phyloP scores from a whole-genome alignment of 2,329 filamentous ascomycete species.

The Colletotrichum lindemuthianum region DNA sequence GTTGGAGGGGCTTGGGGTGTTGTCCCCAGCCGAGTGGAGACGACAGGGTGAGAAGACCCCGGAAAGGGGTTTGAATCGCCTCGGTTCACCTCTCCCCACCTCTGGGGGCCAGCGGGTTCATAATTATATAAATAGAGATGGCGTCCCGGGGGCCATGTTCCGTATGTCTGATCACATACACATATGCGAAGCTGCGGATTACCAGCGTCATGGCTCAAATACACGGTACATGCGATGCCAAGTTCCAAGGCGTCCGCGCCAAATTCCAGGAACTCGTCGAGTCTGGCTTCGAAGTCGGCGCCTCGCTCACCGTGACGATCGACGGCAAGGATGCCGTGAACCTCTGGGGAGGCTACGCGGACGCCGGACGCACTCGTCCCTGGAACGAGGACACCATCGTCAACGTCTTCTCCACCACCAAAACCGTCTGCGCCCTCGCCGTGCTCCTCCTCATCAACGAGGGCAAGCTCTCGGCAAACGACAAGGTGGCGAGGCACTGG shows the following conservation, averaged over 20 bases:
- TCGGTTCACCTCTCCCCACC: too few relatives aligned
- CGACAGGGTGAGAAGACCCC: too few relatives aligned
- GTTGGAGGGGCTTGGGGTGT: too few relatives aligned
- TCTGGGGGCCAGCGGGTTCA: too few relatives aligned
- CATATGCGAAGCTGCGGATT: not conserved
- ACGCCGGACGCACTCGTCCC: constrained; percentile 41
- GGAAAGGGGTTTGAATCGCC: too few relatives aligned
- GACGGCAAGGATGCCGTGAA: constrained; percentile 54
- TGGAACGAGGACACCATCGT: constrained; percentile 54
- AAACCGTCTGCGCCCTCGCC: constrained; percentile 49
- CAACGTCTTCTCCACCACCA: constrained; percentile 53
- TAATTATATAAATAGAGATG: too few relatives aligned
- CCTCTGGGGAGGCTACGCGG: constrained; percentile 54
- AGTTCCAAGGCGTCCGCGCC: constrained; percentile 48
- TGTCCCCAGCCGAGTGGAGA: too few relatives aligned
- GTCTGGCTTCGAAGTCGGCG: constrained; percentile 54
- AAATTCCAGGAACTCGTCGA: constrained; percentile 48
- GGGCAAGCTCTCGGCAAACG: constrained; percentile 48
- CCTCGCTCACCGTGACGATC: constrained; percentile 53
- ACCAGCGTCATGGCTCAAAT: constrained; percentile 37
- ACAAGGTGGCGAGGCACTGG: constrained; percentile 54
- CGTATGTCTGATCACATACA: too few relatives aligned
- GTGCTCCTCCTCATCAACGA: constrained; percentile 52
- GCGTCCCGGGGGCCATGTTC: too few relatives aligned
- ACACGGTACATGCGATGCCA: constrained; percentile 49